Evolutionary conservation across 768 basidiomycete species (phyloP), one percentile per base, ranked within the genome.

Genomic region (Phylloporus sp.): DNA sequence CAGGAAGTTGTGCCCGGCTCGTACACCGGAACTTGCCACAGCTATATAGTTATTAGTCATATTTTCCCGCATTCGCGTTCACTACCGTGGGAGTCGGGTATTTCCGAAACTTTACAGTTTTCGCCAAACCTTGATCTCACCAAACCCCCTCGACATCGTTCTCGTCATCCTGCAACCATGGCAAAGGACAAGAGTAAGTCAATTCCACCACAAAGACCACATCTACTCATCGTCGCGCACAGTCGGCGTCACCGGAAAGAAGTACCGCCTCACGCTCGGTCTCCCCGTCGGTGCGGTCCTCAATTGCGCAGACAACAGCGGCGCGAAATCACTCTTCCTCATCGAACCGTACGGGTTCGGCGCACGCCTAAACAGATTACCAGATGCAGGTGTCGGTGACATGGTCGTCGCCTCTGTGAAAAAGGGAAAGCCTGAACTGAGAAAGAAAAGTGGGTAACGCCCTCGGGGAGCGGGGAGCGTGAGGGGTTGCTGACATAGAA

Each of bases 341-440:
- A 98, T 99, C 65, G 91, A 95, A 70, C 91, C 96, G 44, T 93
- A 82, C 65, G 90, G 94, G 43, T 90, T 88, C 69, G 96, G 96
- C 70, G 87, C 96, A 55, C 92, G 87, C 68, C 81, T 98, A 40
- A 98, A 98, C 82, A 81, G 96, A 72, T 79, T 98, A 52, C 96
- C 96, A 53, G 95, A 96, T 69, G 93, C 89, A 53, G 86, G 86
- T 77, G 89, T 90, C 48, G 90, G 90, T 48, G 91, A 93, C 69
- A 93, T 94, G 91, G 83, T 94, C 52, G 88, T 95, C 49, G 91
- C 90, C 49, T 91, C 88, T 43, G 96, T 99, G 64, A 98, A 99
- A 82, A 98, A 98, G 80, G 96, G 96, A 70, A 98, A 99, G 77
- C 96, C 96, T 28, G 96, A 99, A 73, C 73, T 99, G 67, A 84